Percentiles rank a stretch among this genome's conserved stretches.
phyloP scores from a whole-genome alignment of 139 green algal species.

The Chlorella ohadii region DNA sequence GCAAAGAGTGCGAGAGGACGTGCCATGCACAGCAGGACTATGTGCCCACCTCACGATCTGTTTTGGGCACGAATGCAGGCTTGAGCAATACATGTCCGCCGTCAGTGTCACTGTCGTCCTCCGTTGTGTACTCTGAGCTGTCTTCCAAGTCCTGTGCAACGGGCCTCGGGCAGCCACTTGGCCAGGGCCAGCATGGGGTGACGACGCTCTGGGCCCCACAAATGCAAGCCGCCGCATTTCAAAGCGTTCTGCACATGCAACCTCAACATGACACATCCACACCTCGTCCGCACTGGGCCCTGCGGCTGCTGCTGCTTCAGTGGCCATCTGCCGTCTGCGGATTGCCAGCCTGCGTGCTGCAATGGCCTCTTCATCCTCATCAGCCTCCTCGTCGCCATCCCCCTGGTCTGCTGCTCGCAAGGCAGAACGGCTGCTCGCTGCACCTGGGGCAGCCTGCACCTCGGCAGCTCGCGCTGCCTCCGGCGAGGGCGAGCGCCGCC shows the following conservation, averaged over 20 bases:
- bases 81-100: constrained; percentile 66
- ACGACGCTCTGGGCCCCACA: no score
- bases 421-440: no score
- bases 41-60: constrained; percentile 46
- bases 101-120: constrained; percentile 74
- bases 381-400: constrained; percentile 20
- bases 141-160: constrained; percentile 40
- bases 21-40: no score
- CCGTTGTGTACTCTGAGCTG: constrained; percentile 82
- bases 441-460: no score
- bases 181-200: no score
- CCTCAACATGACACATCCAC: not conserved
- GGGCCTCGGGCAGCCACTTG: not conserved
- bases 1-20: no score
- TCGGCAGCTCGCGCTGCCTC: not conserved
- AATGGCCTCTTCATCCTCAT: constrained; percentile 69
- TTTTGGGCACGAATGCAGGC: constrained; percentile 88
- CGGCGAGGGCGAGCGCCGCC: not conserved
- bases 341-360: constrained; percentile 58
- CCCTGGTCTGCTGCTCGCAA: not conserved
- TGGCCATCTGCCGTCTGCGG: constrained; percentile 53
- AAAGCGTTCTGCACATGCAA: no score
- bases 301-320: constrained; percentile 27
- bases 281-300: constrained; percentile 7
- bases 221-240: no score